phyloP scores from a whole-genome alignment of 2,329 filamentous ascomycete species.

The Colletotrichum lindemuthianum region DNA sequence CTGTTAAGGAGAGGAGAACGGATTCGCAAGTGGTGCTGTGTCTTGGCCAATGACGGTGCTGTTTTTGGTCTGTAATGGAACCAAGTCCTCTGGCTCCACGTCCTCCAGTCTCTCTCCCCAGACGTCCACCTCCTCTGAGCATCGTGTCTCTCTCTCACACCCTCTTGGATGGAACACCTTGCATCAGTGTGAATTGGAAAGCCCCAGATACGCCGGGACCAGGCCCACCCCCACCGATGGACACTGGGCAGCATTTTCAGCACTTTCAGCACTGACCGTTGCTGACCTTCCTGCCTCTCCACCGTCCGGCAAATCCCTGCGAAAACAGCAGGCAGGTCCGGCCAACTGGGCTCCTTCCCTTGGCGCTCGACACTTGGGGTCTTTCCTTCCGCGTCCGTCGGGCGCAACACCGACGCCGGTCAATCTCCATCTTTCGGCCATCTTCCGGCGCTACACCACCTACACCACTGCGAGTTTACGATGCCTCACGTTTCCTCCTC shows the following conservation, averaged over 20 bases:
- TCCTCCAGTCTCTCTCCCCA: not conserved
- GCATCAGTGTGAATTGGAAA: not conserved
- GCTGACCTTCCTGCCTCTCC: not conserved
- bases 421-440: constrained; percentile 16
- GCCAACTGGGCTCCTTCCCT: constrained; percentile 9
- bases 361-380: too few species aligned
- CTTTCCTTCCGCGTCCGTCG: not conserved
- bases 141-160: too few species aligned
- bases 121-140: too few species aligned
- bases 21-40: not conserved
- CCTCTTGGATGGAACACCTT: not conserved
- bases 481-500: not conserved
- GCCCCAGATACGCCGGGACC: not conserved
- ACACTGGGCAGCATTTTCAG: constrained; percentile 13
- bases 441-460: constrained; percentile 16
- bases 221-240: constrained; percentile 17
- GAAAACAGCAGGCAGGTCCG: constrained; percentile 12
- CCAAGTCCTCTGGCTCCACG: not conserved
- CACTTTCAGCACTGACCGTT: constrained; percentile 16
- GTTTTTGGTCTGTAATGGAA: not conserved
- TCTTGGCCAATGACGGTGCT: constrained; percentile 24
- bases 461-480: not conserved
- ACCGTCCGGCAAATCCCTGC: not conserved
- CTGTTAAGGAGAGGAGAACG: not conserved
- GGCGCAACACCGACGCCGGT: constrained; percentile 8